phyloP scores from a whole-genome alignment of 2,329 filamentous ascomycete genomes.

The Xylariales sp. region DNA sequence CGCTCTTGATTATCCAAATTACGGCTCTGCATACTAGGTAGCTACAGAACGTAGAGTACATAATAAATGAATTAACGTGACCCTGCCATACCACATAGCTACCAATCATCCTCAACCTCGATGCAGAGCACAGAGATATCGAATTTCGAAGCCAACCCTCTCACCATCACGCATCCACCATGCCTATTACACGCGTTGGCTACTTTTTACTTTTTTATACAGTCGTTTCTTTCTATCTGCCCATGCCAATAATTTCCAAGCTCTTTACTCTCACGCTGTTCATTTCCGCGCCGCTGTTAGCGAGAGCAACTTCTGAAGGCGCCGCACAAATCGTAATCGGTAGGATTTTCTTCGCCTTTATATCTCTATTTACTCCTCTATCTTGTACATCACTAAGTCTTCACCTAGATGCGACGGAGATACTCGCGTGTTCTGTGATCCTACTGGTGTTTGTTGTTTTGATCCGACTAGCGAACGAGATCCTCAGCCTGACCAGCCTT shows the following conservation, averaged over 20 bases:
- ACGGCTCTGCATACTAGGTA: not conserved
- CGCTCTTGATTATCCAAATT: not conserved
- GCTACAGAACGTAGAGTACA: not conserved
- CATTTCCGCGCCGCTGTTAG: not conserved
- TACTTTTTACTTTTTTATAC: not conserved
- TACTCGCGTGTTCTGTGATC: not conserved
- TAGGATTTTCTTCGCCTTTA: not conserved
- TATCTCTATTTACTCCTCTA: not conserved
- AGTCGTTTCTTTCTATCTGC: not conserved
- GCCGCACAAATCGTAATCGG: not conserved
- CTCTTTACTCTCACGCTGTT: too few species aligned
- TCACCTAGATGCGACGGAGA: not conserved
- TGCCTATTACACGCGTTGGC: not conserved
- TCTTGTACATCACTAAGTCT: not conserved
- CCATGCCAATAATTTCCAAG: not conserved
- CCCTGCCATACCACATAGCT: not conserved
- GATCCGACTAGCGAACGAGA: not conserved
- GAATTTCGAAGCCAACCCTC: not conserved
- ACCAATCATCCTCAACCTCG: not conserved
- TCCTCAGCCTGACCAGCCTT: not conserved
- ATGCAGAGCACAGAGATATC: not conserved
- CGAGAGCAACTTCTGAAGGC: not conserved
- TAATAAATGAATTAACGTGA: too few species aligned
- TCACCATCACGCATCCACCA: not conserved
- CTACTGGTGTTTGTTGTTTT: not conserved